Base-by-base conservation (phyloP, 2,329 filamentous ascomycete genomes). In the Elsinoe arachidis region DNA sequence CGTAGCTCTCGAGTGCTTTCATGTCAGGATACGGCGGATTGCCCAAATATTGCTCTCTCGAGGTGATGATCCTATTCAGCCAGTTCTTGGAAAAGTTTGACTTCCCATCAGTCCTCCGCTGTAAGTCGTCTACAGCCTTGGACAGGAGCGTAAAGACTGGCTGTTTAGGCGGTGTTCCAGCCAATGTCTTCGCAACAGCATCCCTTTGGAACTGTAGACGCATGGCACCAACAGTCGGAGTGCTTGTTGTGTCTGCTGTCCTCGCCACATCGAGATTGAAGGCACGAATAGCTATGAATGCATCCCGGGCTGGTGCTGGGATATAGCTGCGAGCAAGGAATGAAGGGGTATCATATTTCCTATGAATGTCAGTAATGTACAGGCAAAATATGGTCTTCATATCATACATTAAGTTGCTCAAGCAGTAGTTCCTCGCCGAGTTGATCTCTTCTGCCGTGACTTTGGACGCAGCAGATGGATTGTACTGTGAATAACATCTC, bases 121-220 rank as follows among this genome's bases (percentile, higher is more conserved):
- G 66, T 5, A 84, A 71, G 30, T 83, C 79, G 5, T 80, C 76
- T 14, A 95, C 79, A 19, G 87, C 87, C 58, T 85, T 81, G 61
- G 89, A 80, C 1, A 99, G 79, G 4, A 97, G 78, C 30, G 96
- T 81, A 59, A 91, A 92, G 41, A 96, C 88, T 19, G 93, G 93
- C 69, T 99, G 91, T 66, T 90, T 89, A 1, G 91, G 90, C 1
- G 93, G 91, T 0, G 78, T 76, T 33, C 87, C 87, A 1, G 86
- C 79, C 60, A 96, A 86, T 1, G 88, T 87, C 60, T 86, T 85
- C 56, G 86, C 81, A 54, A 99, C 76, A 3, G 88, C 84, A 65
- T 97, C 91, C 52, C 88, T 83, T 88, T 93, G 97, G 76, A 97
- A 97, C 70, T 96, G 89, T 72, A 96, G 86, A 62, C 93, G 90